These are phyloP conservation scores for Adiantum capillusveneris DNA, from an alignment of 75 land plant species.

Conservation along the genomic window DNA sequence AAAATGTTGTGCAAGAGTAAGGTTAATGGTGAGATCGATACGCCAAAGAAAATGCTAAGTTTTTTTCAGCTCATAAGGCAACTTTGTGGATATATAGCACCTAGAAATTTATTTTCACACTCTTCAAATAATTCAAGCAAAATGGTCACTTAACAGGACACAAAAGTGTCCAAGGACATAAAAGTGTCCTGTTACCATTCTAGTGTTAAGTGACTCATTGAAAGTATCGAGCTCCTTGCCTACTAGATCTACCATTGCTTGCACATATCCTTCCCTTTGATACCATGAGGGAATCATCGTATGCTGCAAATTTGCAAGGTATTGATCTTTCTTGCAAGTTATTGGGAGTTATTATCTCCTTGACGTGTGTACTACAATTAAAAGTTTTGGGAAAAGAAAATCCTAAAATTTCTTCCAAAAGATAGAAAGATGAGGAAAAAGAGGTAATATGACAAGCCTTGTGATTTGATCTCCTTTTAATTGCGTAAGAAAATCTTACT, in stretches of 20 bases:
- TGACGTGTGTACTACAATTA: not conserved
- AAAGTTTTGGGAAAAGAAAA: slow-evolving; percentile 7
- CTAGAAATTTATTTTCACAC: too few species aligned
- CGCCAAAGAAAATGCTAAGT: too few species aligned
- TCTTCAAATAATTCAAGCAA: too few species aligned
- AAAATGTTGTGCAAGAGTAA: too few species aligned
- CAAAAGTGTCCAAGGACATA: too few species aligned
- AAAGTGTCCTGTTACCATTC: too few species aligned
- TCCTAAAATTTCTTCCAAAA: slow-evolving; percentile 70
- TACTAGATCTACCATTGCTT: slow-evolving; percentile 75
- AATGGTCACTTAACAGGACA: too few species aligned
- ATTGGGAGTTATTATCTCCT: not conserved
- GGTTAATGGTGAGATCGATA: too few species aligned
- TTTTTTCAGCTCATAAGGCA: too few species aligned
- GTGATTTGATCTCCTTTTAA: slow-evolving; percentile 69
- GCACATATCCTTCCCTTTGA: slow-evolving; percentile 71
- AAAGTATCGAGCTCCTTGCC: slow-evolving; percentile 53
- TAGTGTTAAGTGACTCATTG: too few species aligned
- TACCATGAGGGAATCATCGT: slow-evolving; percentile 79
- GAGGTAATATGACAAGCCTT: slow-evolving; percentile 74
- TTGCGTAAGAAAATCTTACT: slow-evolving; percentile 33
- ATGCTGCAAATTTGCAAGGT: slow-evolving; percentile 52
- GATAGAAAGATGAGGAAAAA: slow-evolving; percentile 88
- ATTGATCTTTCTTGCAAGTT: slow-evolving; percentile 52
- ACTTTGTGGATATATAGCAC: too few species aligned